Conservation (phyloP, 1,139 yeast genomes). For the Magnusiomyces suaveolens region DNA sequence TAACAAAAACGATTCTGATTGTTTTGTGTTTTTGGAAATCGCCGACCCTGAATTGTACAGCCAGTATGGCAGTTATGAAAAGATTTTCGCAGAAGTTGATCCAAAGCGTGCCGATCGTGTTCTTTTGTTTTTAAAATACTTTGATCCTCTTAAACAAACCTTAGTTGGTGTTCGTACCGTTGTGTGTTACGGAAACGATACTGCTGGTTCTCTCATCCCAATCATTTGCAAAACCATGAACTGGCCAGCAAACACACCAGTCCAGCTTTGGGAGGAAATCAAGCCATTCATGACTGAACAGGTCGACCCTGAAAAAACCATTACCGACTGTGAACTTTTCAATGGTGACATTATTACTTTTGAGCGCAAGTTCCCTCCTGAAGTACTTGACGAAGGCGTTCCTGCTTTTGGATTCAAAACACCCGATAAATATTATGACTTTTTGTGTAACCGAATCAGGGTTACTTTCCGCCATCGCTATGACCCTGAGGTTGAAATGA, state of each 20-base stretch:
- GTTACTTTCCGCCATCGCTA: constrained; percentile 44
- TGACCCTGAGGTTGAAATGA: constrained; percentile 25
- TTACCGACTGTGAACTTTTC: constrained; percentile 56
- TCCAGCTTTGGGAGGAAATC: constrained; percentile 60
- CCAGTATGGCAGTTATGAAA: neutral
- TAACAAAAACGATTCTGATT: constrained; percentile 6
- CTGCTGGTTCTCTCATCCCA: constrained; percentile 39
- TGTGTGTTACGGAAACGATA: constrained; percentile 44
- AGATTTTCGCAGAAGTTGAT: constrained; percentile 5
- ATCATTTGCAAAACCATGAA: constrained; percentile 40
- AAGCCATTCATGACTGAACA: constrained; percentile 54
- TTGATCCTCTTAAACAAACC: constrained; percentile 48
- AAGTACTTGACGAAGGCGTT: constrained; percentile 14
- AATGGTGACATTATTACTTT: constrained; percentile 74
- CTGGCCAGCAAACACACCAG: constrained; percentile 35
- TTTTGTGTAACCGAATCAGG: constrained; percentile 56
- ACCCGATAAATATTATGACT: constrained; percentile 50
- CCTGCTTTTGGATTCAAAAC: constrained; percentile 24
- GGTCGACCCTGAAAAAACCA: constrained; percentile 37
- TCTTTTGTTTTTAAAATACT: constrained; percentile 58
- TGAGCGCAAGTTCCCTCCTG: constrained; percentile 33
- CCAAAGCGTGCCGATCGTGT: constrained; percentile 25
- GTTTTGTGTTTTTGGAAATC: neutral
- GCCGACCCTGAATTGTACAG: neutral
- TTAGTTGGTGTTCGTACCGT: constrained; percentile 56